A percentile compares a stretch with the other conserved stretches of the same genome.
These are phyloP conservation scores for Helotiales sp. DNA, from an alignment of 2,329 filamentous ascomycete species.

Conservation along the genomic window DNA sequence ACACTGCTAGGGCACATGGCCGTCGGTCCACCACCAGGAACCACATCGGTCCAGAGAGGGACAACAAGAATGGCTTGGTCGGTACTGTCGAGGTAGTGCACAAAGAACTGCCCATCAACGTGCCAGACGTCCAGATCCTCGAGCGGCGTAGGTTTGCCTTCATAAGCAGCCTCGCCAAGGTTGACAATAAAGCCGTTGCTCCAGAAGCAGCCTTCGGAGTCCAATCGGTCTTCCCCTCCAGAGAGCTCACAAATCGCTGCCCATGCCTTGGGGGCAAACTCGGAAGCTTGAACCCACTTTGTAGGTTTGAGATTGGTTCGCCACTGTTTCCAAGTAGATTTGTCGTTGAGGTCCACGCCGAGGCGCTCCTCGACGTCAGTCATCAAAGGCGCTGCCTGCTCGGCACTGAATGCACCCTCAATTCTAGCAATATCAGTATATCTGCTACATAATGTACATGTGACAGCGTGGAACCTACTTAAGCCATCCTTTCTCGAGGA, in stretches of 20 bases:
- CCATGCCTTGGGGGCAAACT: not conserved
- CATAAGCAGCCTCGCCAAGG: not conserved
- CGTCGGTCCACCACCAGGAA: not conserved
- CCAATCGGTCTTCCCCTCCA: not conserved
- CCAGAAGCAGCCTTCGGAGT: not conserved
- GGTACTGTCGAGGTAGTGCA: not conserved
- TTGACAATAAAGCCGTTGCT: not conserved
- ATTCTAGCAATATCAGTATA: no score
- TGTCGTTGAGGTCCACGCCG: not conserved
- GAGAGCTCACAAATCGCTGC: constrained; percentile 1
- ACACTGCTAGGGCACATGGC: not conserved
- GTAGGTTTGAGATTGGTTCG: not conserved
- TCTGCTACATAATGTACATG: no score
- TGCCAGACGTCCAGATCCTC: not conserved
- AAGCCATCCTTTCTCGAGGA: no score
- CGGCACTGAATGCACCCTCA: no score
- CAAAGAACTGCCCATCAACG: not conserved
- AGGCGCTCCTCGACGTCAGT: not conserved
- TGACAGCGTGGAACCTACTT: no score
- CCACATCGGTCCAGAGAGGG: not conserved
- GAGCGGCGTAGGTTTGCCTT: not conserved
- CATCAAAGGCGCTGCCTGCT: not conserved
- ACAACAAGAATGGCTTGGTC: not conserved
- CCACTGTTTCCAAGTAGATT: not conserved
- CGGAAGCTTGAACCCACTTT: not conserved